Base-by-base conservation (phyloP, 1,284 basidiomycete genomes). In the Ganoderma leucocontextum region DNA sequence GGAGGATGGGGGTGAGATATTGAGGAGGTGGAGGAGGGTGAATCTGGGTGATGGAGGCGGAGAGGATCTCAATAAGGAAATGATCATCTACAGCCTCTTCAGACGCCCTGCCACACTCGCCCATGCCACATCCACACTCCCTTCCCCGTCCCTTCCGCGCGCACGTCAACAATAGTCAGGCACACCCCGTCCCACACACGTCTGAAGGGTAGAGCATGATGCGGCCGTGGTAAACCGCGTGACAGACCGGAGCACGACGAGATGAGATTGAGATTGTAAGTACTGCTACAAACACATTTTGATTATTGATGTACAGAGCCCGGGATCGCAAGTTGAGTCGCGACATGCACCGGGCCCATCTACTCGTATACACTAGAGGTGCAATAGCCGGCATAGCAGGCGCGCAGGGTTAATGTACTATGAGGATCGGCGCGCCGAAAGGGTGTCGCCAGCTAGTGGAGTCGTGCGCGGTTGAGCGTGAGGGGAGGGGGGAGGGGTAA, bases 261-360 rank as follows among this genome's bases (percentile, higher is more conserved):
- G 22, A 65, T 33, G 59, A 12, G 59, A 59, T 61, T 36, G 33
- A n/a, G 49, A 66, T 25, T 25, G 62, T 72, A n/a, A n/a, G n/a
- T n/a, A 70, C 57, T 59, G 72, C 71, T 76, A 76, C 74, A 76
- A 67, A 74, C 69, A 73, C 68, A 55, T 63, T 65, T 70, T 63
- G 58, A 68, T 72, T 70, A 69, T 58, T 67, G 67, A 64, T 68
- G 64, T 71, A 73, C 75, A 72, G 62, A 68, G 72, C 73, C 75
- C 72, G 72, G 68, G 66, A 59, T 72, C 75, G 74, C 75, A 76
- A 76, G 75, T 76, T 76, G 75, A 76, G 75, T 76, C 75, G 74
- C 75, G 72, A 72, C 68, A 65, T 67, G 64, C 69, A 60, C 62
- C 69, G 69, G 72, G 64, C 70, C 38, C 60, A 35, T 67, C 63